These are phyloP conservation scores for Sclerotinia subarctica DNA, from an alignment of 2,329 filamentous ascomycete genomes.

Conservation along the genomic window DNA sequence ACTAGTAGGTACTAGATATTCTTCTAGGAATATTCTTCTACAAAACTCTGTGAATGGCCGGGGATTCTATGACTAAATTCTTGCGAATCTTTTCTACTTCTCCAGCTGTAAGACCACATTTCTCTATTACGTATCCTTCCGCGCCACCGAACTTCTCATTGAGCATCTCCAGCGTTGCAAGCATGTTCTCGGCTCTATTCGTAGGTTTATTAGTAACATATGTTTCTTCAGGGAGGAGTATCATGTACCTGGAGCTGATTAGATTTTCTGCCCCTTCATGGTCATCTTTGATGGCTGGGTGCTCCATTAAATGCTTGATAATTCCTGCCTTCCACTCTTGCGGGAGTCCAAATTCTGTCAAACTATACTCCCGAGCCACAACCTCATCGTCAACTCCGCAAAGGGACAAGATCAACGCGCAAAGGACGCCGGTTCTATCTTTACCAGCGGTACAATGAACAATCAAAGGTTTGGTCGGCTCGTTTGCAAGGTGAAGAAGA, in stretches of 20 bases:
- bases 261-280: constrained; percentile 44
- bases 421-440: constrained; percentile 70
- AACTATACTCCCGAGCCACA: constrained; percentile 65
- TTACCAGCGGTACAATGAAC: constrained; percentile 77
- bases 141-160: constrained; percentile 58
- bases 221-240: background rate
- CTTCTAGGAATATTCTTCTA: background rate
- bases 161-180: constrained; percentile 51
- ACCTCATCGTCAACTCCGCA: constrained; percentile 57
- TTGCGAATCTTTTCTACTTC: constrained; percentile 52
- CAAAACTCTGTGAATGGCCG: constrained; percentile 22
- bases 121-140: constrained; percentile 58
- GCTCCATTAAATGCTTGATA: constrained; percentile 48
- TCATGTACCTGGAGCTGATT: constrained; percentile 41
- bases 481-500: constrained; percentile 38
- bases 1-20: too few relatives aligned
- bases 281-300: constrained; percentile 46
- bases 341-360: constrained; percentile 61
- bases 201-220: constrained; percentile 17
- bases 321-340: constrained; percentile 50
- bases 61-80: constrained; percentile 45
- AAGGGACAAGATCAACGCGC: constrained; percentile 62
- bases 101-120: constrained; percentile 55
- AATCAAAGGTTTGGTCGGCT: constrained; percentile 50
- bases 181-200: constrained; percentile 48